These are phyloP conservation scores for Polygonum aviculare DNA, from an alignment of 148 eudicot species.

Conservation along the genomic window DNA sequence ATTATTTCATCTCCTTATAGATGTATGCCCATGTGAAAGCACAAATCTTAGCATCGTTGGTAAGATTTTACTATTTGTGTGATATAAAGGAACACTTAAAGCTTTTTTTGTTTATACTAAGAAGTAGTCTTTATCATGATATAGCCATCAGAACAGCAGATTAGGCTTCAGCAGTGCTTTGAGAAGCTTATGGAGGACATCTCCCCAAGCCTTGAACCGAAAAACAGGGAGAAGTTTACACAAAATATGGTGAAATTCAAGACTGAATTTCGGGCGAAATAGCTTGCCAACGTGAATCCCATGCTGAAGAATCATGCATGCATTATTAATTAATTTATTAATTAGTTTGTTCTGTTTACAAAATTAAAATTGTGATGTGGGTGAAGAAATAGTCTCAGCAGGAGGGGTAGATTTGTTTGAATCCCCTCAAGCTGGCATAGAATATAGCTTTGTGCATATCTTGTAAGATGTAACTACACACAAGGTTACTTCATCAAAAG, in stretches of 20 bases:
- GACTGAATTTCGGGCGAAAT: constrained; percentile 37
- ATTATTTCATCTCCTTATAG: constrained; percentile 16
- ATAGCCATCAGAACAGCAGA: constrained; percentile 48
- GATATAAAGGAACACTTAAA: neutral
- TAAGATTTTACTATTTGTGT: constrained; percentile 14
- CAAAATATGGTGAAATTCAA: constrained; percentile 37
- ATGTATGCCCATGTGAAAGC: constrained; percentile 36
- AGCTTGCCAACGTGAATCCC: neutral
- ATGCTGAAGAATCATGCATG: neutral
- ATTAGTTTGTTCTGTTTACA: neutral
- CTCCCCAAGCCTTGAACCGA: constrained; percentile 30
- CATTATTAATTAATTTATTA: neutral
- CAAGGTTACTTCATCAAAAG: neutral
- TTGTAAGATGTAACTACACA: constrained; percentile 4
- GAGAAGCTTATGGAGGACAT: constrained; percentile 50
- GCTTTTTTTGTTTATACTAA: neutral
- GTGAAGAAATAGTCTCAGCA: neutral
- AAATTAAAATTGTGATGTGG: neutral
- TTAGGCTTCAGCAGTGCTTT: constrained; percentile 35
- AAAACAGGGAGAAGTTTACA: constrained; percentile 47
- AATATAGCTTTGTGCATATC: constrained; percentile 3
- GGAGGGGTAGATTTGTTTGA: constrained; percentile 2
- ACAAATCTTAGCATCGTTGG: constrained; percentile 41
- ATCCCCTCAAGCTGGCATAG: constrained; percentile 1
- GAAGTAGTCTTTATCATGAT: neutral